Evolutionary conservation across 1,284 basidiomycete species (phyloP).

Genomic region (Thelephora terrestris): DNA sequence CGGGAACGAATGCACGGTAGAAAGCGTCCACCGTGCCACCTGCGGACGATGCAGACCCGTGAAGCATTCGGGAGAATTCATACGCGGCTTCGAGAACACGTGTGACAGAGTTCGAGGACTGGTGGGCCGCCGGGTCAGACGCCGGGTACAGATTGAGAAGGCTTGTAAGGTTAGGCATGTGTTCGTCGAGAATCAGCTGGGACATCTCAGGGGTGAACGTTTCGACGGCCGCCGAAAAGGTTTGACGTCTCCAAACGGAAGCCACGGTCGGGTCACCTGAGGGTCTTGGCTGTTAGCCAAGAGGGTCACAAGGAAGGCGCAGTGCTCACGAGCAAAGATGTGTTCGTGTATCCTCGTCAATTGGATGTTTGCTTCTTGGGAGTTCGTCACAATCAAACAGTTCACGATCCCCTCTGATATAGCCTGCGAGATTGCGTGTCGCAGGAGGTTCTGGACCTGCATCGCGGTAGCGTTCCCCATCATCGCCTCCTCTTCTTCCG

Average conservation of each 20-base stretch:
- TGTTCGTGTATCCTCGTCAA: slow-evolving; percentile 76
- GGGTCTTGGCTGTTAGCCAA: background rate
- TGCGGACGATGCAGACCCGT: slow-evolving; percentile 50
- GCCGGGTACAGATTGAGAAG: slow-evolving; percentile 27
- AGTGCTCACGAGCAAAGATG: slow-evolving; percentile 62
- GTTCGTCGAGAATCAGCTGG: slow-evolving; percentile 51
- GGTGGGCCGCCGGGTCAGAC: slow-evolving; percentile 30
- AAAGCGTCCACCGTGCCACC: slow-evolving; percentile 53
- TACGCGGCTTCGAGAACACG: slow-evolving; percentile 58
- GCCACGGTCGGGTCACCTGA: slow-evolving; percentile 73
- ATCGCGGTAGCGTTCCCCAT: slow-evolving; percentile 42
- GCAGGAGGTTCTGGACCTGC: slow-evolving; percentile 63
- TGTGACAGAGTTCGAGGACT: slow-evolving; percentile 8
- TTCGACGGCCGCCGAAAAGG: slow-evolving; percentile 74
- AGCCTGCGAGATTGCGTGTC: slow-evolving; percentile 66
- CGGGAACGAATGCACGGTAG: slow-evolving; percentile 74
- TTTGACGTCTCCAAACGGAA: slow-evolving; percentile 75
- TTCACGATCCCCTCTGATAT: slow-evolving; percentile 76
- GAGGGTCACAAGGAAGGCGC: background rate
- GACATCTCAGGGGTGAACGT: slow-evolving; percentile 59
- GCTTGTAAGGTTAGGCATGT: slow-evolving; percentile 48
- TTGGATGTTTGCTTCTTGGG: slow-evolving; percentile 69
- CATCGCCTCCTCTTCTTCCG: slow-evolving; percentile 25
- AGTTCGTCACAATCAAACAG: slow-evolving; percentile 67
- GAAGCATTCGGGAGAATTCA: slow-evolving; percentile 72